Evolutionary conservation across 108 stramenopile species (phyloP).

Genomic region (Skeletonema costatum): DNA sequence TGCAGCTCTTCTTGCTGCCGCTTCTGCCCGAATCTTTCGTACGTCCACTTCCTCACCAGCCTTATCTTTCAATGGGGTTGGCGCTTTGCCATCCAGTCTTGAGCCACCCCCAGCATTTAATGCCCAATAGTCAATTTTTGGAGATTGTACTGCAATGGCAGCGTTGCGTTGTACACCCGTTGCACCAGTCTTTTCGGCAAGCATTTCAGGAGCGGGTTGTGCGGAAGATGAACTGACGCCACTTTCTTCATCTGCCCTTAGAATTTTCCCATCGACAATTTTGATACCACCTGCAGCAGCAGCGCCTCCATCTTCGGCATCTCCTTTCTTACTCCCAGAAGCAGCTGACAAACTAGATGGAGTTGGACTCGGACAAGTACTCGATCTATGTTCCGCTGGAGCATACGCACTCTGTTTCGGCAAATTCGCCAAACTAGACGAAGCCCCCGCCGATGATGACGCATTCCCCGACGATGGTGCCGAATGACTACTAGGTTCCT

Average conservation of each 20-base stretch:
- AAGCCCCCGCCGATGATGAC: constrained; percentile 1
- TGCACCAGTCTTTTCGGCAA: constrained; percentile 74
- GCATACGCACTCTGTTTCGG: constrained; percentile 56
- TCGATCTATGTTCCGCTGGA: constrained; percentile 43
- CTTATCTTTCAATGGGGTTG: constrained; percentile 72
- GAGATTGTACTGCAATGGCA: constrained; percentile 72
- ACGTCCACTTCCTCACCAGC: constrained; percentile 81
- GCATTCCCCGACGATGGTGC: constrained; percentile 24
- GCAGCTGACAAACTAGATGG: constrained; percentile 46
- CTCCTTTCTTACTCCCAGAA: constrained; percentile 2
- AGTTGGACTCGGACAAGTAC: constrained; percentile 73
- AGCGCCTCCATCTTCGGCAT: constrained; percentile 16
- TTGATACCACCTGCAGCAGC: constrained; percentile 49
- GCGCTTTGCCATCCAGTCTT: constrained; percentile 81
- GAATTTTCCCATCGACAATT: constrained; percentile 83
- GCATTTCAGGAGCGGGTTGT: constrained; percentile 31
- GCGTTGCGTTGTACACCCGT: constrained; percentile 90
- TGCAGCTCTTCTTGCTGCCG: constrained; percentile 68
- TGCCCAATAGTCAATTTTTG: constrained; percentile 88
- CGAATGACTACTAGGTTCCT: constrained; percentile 58
- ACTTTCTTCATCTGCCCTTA: constrained; percentile 39
- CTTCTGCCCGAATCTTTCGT: constrained; percentile 74
- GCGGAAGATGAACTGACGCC: neutral
- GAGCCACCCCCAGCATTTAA: constrained; percentile 80
- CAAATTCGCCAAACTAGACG: constrained; percentile 35